Percentiles rank a stretch among this genome's conserved stretches.
Conservation (phyloP, 2,329 filamentous ascomycete genomes). For the Volutella citrinella region DNA sequence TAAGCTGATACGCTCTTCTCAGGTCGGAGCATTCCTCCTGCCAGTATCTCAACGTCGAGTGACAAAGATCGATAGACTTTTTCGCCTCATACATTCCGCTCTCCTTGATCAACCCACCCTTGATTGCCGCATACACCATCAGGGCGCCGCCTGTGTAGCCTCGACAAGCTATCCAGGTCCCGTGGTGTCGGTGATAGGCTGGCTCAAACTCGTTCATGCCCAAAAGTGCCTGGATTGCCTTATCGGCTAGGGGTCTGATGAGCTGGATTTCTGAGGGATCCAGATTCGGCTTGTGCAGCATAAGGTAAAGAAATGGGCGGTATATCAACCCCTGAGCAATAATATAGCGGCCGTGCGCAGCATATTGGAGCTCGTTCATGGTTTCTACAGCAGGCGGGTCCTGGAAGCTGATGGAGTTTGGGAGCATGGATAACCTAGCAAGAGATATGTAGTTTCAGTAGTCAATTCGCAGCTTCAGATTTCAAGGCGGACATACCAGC, state of each 20-base stretch:
- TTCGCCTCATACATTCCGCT: slow-evolving; percentile 2
- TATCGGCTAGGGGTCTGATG: too few species aligned
- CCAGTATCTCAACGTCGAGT: slow-evolving; percentile 6
- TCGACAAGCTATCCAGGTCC: slow-evolving; percentile 5
- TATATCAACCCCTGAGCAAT: slow-evolving; percentile 1
- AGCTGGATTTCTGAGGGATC: too few species aligned
- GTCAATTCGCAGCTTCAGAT: too few species aligned
- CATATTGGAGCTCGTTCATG: slow-evolving; percentile 5
- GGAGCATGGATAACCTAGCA: slow-evolving; percentile 2
- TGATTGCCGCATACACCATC: slow-evolving; percentile 1
- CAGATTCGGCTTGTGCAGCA: too few species aligned
- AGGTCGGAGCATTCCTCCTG: slow-evolving; percentile 4
- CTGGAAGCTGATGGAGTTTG: slow-evolving; percentile 4
- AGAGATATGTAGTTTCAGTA: background rate
- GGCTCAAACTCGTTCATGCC: slow-evolving; percentile 3
- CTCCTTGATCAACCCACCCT: slow-evolving; percentile 4
- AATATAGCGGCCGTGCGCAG: slow-evolving; percentile 4
- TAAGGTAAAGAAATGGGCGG: slow-evolving; percentile 5
- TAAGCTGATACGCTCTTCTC: background rate
- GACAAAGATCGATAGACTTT: slow-evolving; percentile 1
- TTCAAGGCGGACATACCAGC: slow-evolving; percentile 1
- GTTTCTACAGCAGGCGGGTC: slow-evolving; percentile 3
- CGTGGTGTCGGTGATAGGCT: slow-evolving; percentile 6
- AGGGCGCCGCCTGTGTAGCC: background rate
- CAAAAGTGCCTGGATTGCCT: slow-evolving; percentile 1